A percentile compares a stretch with the other conserved stretches of the same genome.
Evolutionary conservation across 2,329 filamentous ascomycete species (phyloP).

Genomic region (Aureobasidium sp.): DNA sequence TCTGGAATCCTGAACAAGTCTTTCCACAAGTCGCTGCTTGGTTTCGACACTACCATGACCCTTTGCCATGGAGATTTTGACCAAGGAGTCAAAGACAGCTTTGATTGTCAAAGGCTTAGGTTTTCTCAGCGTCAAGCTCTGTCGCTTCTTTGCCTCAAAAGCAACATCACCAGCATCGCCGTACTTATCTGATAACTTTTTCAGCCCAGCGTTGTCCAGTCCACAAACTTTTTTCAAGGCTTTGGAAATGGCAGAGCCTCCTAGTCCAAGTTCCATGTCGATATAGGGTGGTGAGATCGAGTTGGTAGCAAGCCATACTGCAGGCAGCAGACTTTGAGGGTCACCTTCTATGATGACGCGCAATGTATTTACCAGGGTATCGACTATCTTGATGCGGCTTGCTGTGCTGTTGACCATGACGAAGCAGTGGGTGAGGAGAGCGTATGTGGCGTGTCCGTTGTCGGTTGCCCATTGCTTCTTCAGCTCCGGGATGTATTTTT

Average conservation of each 20-base stretch:
- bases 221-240: constrained; percentile 86
- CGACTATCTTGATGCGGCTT: constrained; percentile 97
- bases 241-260: constrained; percentile 87
- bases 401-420: constrained; percentile 80
- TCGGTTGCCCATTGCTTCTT: constrained; percentile 65
- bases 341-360: constrained; percentile 79
- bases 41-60: constrained; percentile 77
- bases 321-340: constrained; percentile 71
- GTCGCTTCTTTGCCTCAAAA: constrained; percentile 93
- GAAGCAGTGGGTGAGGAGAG: constrained; percentile 81
- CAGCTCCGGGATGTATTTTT: constrained; percentile 59
- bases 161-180: constrained; percentile 95
- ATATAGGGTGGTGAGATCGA: constrained; percentile 90
- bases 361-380: constrained; percentile 85
- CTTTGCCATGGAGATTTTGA: constrained; percentile 81
- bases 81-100: constrained; percentile 72
- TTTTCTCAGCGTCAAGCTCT: constrained; percentile 79
- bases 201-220: constrained; percentile 68
- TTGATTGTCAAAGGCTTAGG: constrained; percentile 85
- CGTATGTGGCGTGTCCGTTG: constrained; percentile 73
- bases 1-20: constrained; percentile 78
- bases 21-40: constrained; percentile 86
- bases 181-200: constrained; percentile 77
- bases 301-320: constrained; percentile 90
- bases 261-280: constrained; percentile 79